phyloP scores from a whole-genome alignment of 2,329 filamentous ascomycete genomes.

The Bisporella sp. region DNA sequence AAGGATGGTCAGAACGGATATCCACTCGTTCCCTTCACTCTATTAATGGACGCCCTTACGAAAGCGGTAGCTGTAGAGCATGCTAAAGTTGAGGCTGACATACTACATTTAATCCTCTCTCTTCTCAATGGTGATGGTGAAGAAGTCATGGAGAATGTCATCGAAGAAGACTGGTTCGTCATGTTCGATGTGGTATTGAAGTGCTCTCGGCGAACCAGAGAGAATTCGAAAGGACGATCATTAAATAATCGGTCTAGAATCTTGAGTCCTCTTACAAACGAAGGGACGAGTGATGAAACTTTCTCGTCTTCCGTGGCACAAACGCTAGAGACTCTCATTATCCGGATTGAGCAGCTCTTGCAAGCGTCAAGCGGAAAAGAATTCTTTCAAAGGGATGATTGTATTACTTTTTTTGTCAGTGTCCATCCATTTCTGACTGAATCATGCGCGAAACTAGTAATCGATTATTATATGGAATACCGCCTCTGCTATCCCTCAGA shows the following conservation, averaged over 20 bases:
- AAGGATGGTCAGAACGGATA: conserved; percentile 54
- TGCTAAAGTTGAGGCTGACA: conserved; percentile 25
- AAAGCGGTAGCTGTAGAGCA: conserved; percentile 35
- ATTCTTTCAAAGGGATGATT: conserved; percentile 57
- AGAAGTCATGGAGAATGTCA: conserved; percentile 46
- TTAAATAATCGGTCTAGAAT: conserved; percentile 14
- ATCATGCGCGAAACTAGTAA: conserved; percentile 53
- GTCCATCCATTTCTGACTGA: conserved; percentile 58
- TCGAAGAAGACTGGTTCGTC: conserved; percentile 59
- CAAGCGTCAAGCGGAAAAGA: conserved; percentile 37
- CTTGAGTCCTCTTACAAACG: conserved; percentile 16
- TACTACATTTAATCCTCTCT: conserved; percentile 38
- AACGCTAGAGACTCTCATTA: conserved; percentile 23
- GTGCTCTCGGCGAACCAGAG: conserved; percentile 35
- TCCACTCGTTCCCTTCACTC: conserved; percentile 49
- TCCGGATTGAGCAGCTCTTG: conserved; percentile 24
- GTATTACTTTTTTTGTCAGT: conserved; percentile 59
- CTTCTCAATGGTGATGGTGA: conserved; percentile 47
- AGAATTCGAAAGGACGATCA: conserved; percentile 21
- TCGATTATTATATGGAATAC: conserved; percentile 62
- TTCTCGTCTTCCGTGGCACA: conserved; percentile 19
- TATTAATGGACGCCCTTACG: conserved; percentile 50
- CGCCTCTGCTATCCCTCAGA: conserved; percentile 68
- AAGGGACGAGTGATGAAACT: conserved; percentile 15
- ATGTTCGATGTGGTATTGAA: conserved; percentile 52